Conservation (phyloP, 768 basidiomycete species). For the Hysterangium stoloniferum region DNA sequence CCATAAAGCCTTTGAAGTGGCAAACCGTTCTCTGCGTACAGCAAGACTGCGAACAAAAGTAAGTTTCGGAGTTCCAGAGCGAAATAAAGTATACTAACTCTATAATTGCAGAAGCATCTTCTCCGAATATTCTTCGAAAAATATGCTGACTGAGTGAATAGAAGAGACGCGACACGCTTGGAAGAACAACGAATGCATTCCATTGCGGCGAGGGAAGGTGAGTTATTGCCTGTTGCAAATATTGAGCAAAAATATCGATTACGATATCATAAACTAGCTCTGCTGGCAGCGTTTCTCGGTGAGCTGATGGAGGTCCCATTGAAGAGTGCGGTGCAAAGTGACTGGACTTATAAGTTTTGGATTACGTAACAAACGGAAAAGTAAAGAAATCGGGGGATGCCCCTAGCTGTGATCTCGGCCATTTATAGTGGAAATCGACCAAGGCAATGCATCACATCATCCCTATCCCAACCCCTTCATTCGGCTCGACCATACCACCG, state of each 20-base stretch:
- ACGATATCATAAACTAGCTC: background rate
- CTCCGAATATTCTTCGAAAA: constrained; percentile 4
- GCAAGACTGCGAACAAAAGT: background rate
- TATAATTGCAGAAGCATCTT: background rate
- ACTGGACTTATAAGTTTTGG: background rate
- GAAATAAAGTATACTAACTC: background rate
- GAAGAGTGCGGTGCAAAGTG: background rate
- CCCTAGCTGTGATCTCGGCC: background rate
- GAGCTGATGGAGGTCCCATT: background rate
- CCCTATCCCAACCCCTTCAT: background rate
- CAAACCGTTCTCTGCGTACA: background rate
- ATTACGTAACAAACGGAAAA: no score
- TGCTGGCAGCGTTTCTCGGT: background rate
- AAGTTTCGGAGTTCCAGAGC: background rate
- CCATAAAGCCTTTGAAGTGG: constrained; percentile 2
- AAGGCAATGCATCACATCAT: background rate
- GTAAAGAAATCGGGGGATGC: no score
- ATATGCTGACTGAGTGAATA: background rate
- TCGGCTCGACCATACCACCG: no score
- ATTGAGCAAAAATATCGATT: background rate
- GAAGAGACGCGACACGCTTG: constrained; percentile 4
- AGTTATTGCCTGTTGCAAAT: background rate
- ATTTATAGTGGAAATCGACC: background rate
- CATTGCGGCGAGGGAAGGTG: background rate
- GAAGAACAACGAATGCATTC: constrained; percentile 5